Evolutionary conservation across 148 eudicot genomes (phyloP).

Genomic region (Bassia scoparia): DNA sequence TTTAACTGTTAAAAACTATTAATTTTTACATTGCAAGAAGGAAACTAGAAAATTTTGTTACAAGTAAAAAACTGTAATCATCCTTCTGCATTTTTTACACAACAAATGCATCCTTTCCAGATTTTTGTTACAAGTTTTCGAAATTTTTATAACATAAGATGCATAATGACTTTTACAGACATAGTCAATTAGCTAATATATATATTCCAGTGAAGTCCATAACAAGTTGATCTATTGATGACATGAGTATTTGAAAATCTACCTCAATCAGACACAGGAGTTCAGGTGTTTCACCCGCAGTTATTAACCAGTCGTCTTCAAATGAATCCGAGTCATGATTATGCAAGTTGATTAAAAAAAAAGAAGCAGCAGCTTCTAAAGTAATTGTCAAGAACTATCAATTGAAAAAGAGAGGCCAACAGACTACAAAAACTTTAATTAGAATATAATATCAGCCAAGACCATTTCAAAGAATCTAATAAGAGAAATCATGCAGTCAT

Average conservation of each 20-base stretch:
- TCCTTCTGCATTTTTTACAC: too few species aligned
- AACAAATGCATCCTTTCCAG: too few species aligned
- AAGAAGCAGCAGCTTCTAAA: neutral
- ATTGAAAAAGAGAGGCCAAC: conserved; percentile 1
- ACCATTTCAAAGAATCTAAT: conserved; percentile 12
- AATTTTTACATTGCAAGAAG: too few species aligned
- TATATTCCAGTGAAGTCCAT: neutral
- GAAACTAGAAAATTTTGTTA: too few species aligned
- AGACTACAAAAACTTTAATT: neutral
- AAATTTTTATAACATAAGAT: too few species aligned
- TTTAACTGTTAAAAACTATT: neutral
- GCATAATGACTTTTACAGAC: too few species aligned
- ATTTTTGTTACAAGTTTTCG: too few species aligned
- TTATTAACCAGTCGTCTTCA: neutral
- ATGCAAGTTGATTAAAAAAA: neutral
- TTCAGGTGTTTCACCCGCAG: neutral
- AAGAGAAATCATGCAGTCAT: neutral
- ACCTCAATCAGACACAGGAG: neutral
- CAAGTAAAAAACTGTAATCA: too few species aligned
- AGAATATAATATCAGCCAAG: conserved; percentile 5
- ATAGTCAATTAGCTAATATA: too few species aligned
- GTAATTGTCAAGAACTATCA: conserved; percentile 5
- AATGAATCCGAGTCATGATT: neutral
- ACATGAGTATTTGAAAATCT: neutral
- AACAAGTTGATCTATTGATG: neutral